phyloP scores from a whole-genome alignment of 2,329 filamentous ascomycete genomes.

The Tympanopsis confertula region DNA sequence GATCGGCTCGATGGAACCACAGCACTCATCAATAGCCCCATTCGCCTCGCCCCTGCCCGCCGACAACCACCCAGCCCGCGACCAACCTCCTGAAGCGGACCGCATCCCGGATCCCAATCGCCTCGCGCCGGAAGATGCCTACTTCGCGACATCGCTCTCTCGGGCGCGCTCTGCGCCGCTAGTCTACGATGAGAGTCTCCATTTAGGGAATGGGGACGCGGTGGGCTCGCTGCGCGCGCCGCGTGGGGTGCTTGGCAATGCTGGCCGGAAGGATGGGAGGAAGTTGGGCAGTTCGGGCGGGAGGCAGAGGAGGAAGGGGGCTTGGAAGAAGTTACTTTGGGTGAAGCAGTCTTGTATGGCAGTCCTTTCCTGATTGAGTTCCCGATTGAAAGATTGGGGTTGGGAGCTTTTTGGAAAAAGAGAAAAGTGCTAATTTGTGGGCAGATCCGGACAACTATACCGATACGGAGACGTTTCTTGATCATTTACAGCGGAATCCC shows the following conservation, averaged over 20 bases:
- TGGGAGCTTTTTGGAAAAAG: too few relatives aligned
- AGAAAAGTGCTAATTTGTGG: too few relatives aligned
- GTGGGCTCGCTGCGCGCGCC: conserved; percentile 7
- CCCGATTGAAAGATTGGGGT: too few relatives aligned
- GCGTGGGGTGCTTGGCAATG: neutral
- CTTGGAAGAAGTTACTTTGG: conserved; percentile 67
- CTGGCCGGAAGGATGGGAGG: conserved; percentile 20
- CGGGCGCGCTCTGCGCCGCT: conserved; percentile 9
- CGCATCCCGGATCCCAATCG: conserved; percentile 30
- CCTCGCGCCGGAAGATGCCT: conserved; percentile 54
- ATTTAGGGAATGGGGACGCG: neutral
- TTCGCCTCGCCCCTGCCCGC: too few relatives aligned
- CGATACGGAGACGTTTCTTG: conserved; percentile 63
- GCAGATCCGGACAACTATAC: conserved; percentile 68
- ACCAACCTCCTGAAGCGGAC: too few relatives aligned
- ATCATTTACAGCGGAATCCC: conserved; percentile 62
- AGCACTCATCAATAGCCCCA: too few relatives aligned
- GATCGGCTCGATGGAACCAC: too few relatives aligned
- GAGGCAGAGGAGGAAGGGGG: conserved; percentile 37
- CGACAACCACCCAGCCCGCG: too few relatives aligned
- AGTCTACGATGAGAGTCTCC: conserved; percentile 17
- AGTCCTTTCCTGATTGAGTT: too few relatives aligned
- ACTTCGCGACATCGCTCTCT: conserved; percentile 37
- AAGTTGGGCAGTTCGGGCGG: conserved; percentile 30
- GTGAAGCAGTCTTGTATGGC: conserved; percentile 58